A percentile compares a stretch with the other conserved stretches of the same genome.
These are phyloP conservation scores for Fraxinus quadrangulata DNA, from an alignment of 257 asterid genomes.

Conservation along the genomic window DNA sequence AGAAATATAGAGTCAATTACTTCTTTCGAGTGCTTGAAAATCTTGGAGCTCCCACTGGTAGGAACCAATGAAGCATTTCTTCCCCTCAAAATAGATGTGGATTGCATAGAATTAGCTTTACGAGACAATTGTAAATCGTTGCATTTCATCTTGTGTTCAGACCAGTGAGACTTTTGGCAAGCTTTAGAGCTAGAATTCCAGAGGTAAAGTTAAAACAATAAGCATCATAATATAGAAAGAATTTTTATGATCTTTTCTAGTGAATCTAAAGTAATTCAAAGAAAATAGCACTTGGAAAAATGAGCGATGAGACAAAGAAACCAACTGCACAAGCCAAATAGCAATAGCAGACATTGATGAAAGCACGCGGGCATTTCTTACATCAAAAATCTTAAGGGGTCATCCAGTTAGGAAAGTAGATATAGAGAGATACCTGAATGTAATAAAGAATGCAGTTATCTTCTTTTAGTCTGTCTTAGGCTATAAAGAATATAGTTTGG, in stretches of 20 bases:
- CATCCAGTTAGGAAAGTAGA: not conserved
- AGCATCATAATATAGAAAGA: conserved; percentile 1
- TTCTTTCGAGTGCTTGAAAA: conserved; percentile 41
- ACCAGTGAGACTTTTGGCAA: conserved; percentile 89
- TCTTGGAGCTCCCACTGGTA: conserved; percentile 45
- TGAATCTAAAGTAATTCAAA: conserved; percentile 17
- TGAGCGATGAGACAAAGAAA: conserved; percentile 6
- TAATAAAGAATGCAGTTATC: not conserved
- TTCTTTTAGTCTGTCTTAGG: not conserved
- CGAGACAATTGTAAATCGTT: conserved; percentile 43
- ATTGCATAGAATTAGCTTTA: conserved; percentile 36
- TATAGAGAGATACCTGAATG: not conserved
- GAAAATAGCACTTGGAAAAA: conserved; percentile 15
- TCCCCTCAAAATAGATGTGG: conserved; percentile 39
- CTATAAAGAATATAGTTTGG: not conserved
- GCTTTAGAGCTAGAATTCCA: conserved; percentile 60
- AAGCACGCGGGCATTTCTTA: not conserved
- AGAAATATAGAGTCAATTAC: conserved; percentile 39
- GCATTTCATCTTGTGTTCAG: conserved; percentile 79
- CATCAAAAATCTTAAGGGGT: not conserved
- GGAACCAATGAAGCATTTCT: conserved; percentile 42
- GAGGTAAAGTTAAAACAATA: conserved; percentile 4
- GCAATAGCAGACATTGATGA: not conserved
- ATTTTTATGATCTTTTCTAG: not conserved
- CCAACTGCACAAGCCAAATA: not conserved